Evolutionary conservation across 2,329 filamentous ascomycete species (phyloP).

Genomic region (Ophiocordyceps australis): DNA sequence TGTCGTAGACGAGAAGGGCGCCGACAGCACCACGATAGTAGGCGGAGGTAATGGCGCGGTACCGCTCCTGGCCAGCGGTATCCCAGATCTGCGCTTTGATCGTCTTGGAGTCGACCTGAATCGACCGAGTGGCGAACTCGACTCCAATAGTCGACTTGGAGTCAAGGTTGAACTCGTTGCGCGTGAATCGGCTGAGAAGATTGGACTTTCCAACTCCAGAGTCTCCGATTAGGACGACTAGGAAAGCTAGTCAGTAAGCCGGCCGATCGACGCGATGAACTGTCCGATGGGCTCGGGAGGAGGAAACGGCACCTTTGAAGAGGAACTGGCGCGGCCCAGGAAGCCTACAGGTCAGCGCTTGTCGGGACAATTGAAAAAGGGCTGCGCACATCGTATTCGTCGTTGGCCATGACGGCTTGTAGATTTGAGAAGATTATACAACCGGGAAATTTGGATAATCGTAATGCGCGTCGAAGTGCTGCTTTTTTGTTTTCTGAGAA

Average conservation of each 20-base stretch:
- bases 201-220: conserved; percentile 99
- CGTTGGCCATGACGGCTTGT: conserved; percentile 89
- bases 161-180: conserved; percentile 99
- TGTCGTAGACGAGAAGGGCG: conserved; percentile 95
- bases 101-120: conserved; percentile 97
- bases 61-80: conserved; percentile 95
- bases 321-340: conserved; percentile 51
- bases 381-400: conserved; percentile 92
- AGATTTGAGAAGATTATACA: too few species aligned
- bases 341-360: conserved; percentile 12
- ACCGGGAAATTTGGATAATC: too few species aligned
- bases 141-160: conserved; percentile 99
- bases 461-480: neutral
- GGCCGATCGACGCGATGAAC: too few species aligned
- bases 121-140: conserved; percentile 95
- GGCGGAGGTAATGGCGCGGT: conserved; percentile 95
- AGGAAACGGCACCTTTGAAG: conserved; percentile 67
- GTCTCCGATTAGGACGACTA: conserved; percentile 97
- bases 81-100: conserved; percentile 99
- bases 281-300: too few species aligned
- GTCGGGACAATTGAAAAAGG: conserved; percentile 5
- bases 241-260: too few species aligned
- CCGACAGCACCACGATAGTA: conserved; percentile 98
- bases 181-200: conserved; percentile 96
- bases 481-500: neutral